These are phyloP conservation scores for Diplodia mutila DNA, from an alignment of 2,329 filamentous ascomycete species.

Conservation along the genomic window DNA sequence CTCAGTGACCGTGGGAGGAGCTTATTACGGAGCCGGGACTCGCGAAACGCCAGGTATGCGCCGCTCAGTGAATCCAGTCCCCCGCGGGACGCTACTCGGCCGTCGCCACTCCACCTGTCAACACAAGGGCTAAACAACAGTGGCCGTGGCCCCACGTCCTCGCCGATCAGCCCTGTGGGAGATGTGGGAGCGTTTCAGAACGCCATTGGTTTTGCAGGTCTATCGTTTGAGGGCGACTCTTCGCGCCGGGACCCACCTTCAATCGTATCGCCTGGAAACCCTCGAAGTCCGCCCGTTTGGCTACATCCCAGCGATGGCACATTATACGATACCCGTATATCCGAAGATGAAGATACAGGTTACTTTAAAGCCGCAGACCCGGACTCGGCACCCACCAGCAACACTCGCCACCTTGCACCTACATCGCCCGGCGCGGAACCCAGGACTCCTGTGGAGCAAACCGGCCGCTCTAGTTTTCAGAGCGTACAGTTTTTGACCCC, in stretches of 20 bases:
- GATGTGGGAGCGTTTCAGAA: constrained; percentile 53
- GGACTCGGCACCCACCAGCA: constrained; percentile 64
- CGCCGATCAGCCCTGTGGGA: constrained; percentile 43
- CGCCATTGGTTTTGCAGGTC: constrained; percentile 52
- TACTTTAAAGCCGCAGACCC: constrained; percentile 61
- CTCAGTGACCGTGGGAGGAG: constrained; percentile 54
- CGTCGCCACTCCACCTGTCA: constrained; percentile 43
- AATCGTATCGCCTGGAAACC: constrained; percentile 49
- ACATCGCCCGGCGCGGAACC: constrained; percentile 53
- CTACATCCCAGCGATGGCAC: constrained; percentile 32
- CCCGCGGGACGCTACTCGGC: constrained; percentile 37
- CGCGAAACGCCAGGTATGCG: constrained; percentile 54
- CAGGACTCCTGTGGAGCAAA: constrained; percentile 46
- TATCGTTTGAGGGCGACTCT: constrained; percentile 49
- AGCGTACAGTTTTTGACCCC: constrained; percentile 58
- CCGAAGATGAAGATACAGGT: constrained; percentile 54
- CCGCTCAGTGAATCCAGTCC: constrained; percentile 56
- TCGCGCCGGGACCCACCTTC: constrained; percentile 31
- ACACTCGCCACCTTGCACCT: constrained; percentile 59
- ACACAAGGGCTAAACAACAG: constrained; percentile 33
- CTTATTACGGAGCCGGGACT: constrained; percentile 49
- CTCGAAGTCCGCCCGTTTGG: constrained; percentile 41
- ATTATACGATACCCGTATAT: constrained; percentile 32
- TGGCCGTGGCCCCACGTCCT: constrained; percentile 38
- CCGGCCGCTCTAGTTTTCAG: constrained; percentile 56